Base-by-base conservation (phyloP, 2,329 filamentous ascomycete species). In the Lachnellula hyalina region DNA sequence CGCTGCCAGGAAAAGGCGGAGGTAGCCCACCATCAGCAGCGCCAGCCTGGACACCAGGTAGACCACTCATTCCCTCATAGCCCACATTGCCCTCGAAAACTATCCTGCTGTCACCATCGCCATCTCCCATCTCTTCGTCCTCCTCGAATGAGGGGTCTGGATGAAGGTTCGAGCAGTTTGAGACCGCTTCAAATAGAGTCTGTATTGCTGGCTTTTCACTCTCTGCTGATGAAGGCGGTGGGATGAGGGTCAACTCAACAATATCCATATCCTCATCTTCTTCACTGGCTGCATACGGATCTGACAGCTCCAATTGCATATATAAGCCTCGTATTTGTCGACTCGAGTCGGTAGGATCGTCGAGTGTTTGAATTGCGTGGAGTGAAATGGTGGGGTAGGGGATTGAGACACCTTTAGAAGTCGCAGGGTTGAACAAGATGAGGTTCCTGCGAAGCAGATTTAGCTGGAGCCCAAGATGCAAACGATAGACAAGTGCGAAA, bases 381-480 rank as follows among this genome's bases (percentile, higher is more conserved):
- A 92, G 83, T 21, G 84, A 84, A 68, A 93, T 88, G 57, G 82
- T 75, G 3, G 85, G 87, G 70, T 91, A 93, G 0, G 86, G 83
- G 61, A 92, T 87, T 41, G 82, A 78, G 45, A 90, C 72, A 59
- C 88, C 89, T 17, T 73, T 77, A 36, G 76, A 74, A 12, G 76
- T 78, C 3, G 77, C 69, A 12, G 74, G 70, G 61, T 84, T 86
- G 74, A 84, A 91, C 57, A 92, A 70, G 14, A 77, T 83, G 53
- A 92, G 76, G 62, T 77, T 73, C 63, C 80, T 80, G 65, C 17
- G 6, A 4, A 9, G 46, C 34, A 56, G 47, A 41, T 35, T 67
- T 51, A 51, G 50, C 21, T 21, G 40, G 41, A 38, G 40, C 14
- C 23, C 36, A n/a, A 46, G 38, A 19, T 47, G 8, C 46, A 19